Evolutionary conservation across 2,329 filamentous ascomycete species (phyloP), one percentile per base, ranked within the genome.

Genomic region (Fusarium abutilonis): DNA sequence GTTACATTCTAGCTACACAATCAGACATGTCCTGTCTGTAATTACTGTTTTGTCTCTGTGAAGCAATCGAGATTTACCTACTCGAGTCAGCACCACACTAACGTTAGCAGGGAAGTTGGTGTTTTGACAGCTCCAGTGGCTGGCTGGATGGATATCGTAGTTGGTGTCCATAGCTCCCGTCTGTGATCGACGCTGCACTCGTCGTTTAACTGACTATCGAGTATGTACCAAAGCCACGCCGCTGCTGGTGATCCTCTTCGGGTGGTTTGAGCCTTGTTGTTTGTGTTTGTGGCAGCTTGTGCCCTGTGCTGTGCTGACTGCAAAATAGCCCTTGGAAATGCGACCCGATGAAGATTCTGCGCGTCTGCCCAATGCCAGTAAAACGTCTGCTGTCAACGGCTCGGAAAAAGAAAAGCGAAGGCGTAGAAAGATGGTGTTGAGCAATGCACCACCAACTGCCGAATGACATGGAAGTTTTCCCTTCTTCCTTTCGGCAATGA

Each of bases 181-280:
- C n/a, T 17, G 35, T 52, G 55, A 64, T 64, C 55, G 60, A 49
- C 50, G 15, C 48, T 53, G 34, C 54, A 21, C 53, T 38, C 45
- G 53, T 46, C 54, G 54, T 59, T 60, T 19, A 42, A 32, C 28
- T 34, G 28, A 14, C 8, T 28, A 28, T 28, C 26, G 26, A 28
- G 26, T 28, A 8, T 19, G 19, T 3, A 8, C 8, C 26, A 28
- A 28, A 28, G 26, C 26, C 7, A 28, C 10, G 8, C 26, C 7
- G 26, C 26, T 10, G 26, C 26, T 10, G 8, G 26, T 10, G 9
- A 28, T 5, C 9, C 26, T 6, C 9, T 28, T 9, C 26, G 26
- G 5, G 6, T 28, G 19, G 19, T 36, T 11, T 11, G 26, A 13
- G 42, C 14, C 21, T 46, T n/a, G 43, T 46, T 52, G 31, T 28